Evolutionary conservation across 2,329 filamentous ascomycete genomes (phyloP), one percentile per base, ranked within the genome.

Genomic region (Sordariomycetes sp.): DNA sequence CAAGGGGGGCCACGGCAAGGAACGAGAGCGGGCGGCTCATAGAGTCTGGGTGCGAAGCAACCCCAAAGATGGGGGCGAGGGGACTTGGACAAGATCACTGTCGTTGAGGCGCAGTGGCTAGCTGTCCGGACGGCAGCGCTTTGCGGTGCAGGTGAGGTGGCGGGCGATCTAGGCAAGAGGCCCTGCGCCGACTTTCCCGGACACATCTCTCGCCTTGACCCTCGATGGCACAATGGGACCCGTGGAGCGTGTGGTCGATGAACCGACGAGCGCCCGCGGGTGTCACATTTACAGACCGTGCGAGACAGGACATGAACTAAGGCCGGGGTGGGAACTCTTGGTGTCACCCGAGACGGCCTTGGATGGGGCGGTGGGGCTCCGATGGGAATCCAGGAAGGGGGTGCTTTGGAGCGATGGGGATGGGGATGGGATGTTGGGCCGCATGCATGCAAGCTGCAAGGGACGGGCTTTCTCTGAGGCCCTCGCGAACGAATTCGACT

Each of bases 391-490:
- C n/a, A n/a, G n/a, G n/a, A n/a, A 42, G 53, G 22, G 25, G 53
- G 53, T 24, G n/a, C 8, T 17, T 35, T 22, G 28, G 28, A 35
- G 15, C n/a, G 24, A 25, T 22, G 28, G 13, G 20, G 34, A 53
- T 42, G 10, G 3, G 53, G 35, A 6, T 20, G 12, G 35, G 54
- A 48, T 22, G 6, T n/a, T 35, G 36, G 20, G 54, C 25, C 35
- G 52, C 52, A 36, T 48, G 22, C 15, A 25, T 54, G 54, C 54
- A 48, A 34, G 54, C 54, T 45, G 54, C 36, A 55, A 48, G 54
- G 54, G 39, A 50, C 39, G 15, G 39, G 36, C 5, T 35, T 25
- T 10, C n/a, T 35, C 13, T 10, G 10, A 48, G 22, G 22, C 17
- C 28, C 28, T 32, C 28, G 28, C 28, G 28, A 32, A 32, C 28